Conservation (phyloP, 2,329 filamentous ascomycete genomes). For the Neonectria coccinea region DNA sequence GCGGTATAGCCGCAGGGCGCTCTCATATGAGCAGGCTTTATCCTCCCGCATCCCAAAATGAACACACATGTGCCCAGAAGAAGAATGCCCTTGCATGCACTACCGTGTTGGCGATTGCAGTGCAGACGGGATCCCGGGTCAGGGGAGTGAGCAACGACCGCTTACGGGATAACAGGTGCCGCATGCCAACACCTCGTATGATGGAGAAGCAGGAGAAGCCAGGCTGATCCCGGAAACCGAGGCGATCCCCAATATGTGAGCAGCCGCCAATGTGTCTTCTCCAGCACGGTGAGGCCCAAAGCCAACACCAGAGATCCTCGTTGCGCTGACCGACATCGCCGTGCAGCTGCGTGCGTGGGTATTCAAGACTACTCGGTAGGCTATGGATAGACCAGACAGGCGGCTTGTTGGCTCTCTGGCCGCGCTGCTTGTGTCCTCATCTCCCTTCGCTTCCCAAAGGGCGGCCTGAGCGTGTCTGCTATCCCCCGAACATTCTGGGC, state of each 20-base stretch:
- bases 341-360: slow-evolving; percentile 2
- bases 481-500: slow-evolving; percentile 1
- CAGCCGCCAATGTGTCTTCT: slow-evolving; percentile 2
- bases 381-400: neutral
- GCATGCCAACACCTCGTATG: slow-evolving; percentile 15
- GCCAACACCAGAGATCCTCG: slow-evolving; percentile 1
- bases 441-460: slow-evolving; percentile 11
- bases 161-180: neutral
- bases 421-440: neutral
- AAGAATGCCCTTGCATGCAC: slow-evolving; percentile 18
- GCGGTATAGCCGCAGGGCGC: neutral
- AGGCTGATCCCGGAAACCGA: neutral
- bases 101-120: slow-evolving; percentile 15
- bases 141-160: slow-evolving; percentile 13
- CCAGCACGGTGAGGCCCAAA: neutral
- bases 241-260: slow-evolving; percentile 11
- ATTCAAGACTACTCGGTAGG: too few relatives aligned
- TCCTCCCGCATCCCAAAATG: neutral
- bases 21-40: slow-evolving; percentile 5
- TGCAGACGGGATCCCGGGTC: slow-evolving; percentile 8
- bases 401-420: neutral
- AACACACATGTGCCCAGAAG: neutral
- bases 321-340: slow-evolving; percentile 1
- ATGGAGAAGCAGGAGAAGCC: slow-evolving; percentile 11
- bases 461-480: slow-evolving; percentile 34